Evolutionary conservation across 148 eudicot genomes (phyloP), one percentile per base, ranked within the genome.

Genomic region (Rhododendron simsii): DNA sequence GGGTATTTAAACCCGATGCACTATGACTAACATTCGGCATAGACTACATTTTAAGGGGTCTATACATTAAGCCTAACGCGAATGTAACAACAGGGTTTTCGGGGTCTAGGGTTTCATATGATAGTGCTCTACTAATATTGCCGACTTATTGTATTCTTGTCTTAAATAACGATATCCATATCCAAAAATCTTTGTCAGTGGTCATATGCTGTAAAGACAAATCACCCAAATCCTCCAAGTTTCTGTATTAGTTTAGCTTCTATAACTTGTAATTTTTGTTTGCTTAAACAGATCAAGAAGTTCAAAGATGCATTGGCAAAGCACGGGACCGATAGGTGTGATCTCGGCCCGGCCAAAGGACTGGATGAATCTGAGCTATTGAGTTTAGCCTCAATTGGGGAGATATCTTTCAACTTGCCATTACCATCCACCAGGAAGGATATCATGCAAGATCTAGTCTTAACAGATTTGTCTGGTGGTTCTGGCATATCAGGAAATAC

Each of bases 271-370:
- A 30, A 15, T 7, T 2, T 86, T 44, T 30, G 7, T 39, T 47
- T 47, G 28, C 23, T 90, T 86, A 50, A 84, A 73, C 93, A 96
- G 99, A 95, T 96, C 86, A 96, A 95, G 92, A 96, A 96, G 86
- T 96, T 96, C 77, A 96, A 91, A 86, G 94, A 91, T 91, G 96
- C 98, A 76, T 86, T 96, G 84, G 94, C 93, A 51, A 95, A 93
- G 83, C 91, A 95, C 81, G 90, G 91, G 84, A 65, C 93, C 14
- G 94, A 91, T 30, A 87, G 90, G 30, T 86, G 88, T 65, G 86
- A 78, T 87, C 87, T 91, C 87, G 96, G 93, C 67, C 96, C 95
- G 44, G 93, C 99, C 2, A 95, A 91, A 77, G 99, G 99, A 21
- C 83, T 96, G 21, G 91, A 93, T 41, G 99, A 95, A 84, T 90